Evolutionary conservation across 495 filamentous ascomycete genomes (phyloP).

Genomic region (Neurospora sp.): DNA sequence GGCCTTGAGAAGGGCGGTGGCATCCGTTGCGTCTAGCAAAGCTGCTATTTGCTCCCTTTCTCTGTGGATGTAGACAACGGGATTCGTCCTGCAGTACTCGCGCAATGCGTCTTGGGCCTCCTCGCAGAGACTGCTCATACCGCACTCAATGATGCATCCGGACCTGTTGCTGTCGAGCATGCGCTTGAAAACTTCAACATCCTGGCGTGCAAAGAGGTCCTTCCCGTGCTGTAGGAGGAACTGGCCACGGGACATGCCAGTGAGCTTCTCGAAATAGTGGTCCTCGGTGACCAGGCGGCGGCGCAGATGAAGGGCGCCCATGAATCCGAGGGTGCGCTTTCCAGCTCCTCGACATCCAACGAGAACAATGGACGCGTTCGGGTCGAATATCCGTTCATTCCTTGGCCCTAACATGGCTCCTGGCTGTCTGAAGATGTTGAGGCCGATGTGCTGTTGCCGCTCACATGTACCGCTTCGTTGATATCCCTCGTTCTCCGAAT

Average conservation of each 20-base stretch:
- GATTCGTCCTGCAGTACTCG: constrained; percentile 51
- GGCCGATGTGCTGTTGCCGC: background rate
- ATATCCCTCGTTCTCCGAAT: background rate
- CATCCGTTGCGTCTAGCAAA: constrained; percentile 52
- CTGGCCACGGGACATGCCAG: constrained; percentile 48
- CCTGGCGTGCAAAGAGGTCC: constrained; percentile 49
- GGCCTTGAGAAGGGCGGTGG: constrained; percentile 41
- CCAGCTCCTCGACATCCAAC: constrained; percentile 67
- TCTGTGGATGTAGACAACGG: constrained; percentile 64
- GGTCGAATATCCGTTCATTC: constrained; percentile 42
- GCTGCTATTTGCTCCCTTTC: constrained; percentile 55
- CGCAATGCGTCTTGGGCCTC: constrained; percentile 49
- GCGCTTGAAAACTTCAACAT: constrained; percentile 50
- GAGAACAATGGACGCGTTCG: constrained; percentile 60
- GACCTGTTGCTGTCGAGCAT: constrained; percentile 55
- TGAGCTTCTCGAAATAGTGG: constrained; percentile 56
- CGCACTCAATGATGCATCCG: constrained; percentile 63
- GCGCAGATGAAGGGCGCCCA: constrained; percentile 61
- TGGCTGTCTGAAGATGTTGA: background rate
- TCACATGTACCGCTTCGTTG: background rate
- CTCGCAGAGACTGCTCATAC: constrained; percentile 42
- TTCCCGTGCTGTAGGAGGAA: constrained; percentile 53
- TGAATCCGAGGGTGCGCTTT: constrained; percentile 67
- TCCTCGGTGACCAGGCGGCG: constrained; percentile 64
- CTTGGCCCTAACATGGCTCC: constrained; percentile 17